Evolutionary conservation across 2,329 filamentous ascomycete genomes (phyloP).

Genomic region (Phaeoacremonium minimum): DNA sequence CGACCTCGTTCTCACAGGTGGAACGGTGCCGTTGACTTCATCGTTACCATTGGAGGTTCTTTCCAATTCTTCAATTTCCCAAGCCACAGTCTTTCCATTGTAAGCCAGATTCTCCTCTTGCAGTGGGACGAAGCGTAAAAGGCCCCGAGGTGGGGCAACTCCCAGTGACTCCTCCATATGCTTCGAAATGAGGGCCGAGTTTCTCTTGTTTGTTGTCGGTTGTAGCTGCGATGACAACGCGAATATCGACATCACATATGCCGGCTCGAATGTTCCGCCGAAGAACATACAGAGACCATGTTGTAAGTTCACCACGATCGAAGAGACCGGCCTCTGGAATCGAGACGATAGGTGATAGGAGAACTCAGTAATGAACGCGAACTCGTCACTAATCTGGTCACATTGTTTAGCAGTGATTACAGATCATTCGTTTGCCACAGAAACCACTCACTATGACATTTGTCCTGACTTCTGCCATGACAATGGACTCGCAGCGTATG

Average conservation of each 20-base stretch:
- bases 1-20: no score
- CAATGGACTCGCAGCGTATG: conserved; percentile 49
- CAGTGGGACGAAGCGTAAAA: conserved; percentile 68
- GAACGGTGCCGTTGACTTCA: no score
- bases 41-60: conserved; percentile 17
- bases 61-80: conserved; percentile 58
- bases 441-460: conserved; percentile 55
- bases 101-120: conserved; percentile 68
- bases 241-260: conserved; percentile 72
- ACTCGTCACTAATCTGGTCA: conserved; percentile 69
- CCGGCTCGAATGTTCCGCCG: conserved; percentile 70
- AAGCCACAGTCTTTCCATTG: conserved; percentile 65
- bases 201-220: conserved; percentile 74
- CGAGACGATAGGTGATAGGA: conserved; percentile 69
- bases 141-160: conserved; percentile 62
- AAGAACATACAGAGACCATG: conserved; percentile 73
- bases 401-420: conserved; percentile 1
- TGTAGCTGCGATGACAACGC: conserved; percentile 66
- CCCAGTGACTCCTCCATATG: conserved; percentile 68
- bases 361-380: conserved; percentile 68
- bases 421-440: not conserved
- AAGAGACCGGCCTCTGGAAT: conserved; percentile 70
- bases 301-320: conserved; percentile 71
- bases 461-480: conserved; percentile 61
- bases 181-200: conserved; percentile 71